Conservation (phyloP, 805 yeast species). For the Kodamaea kaohsiungensis region DNA sequence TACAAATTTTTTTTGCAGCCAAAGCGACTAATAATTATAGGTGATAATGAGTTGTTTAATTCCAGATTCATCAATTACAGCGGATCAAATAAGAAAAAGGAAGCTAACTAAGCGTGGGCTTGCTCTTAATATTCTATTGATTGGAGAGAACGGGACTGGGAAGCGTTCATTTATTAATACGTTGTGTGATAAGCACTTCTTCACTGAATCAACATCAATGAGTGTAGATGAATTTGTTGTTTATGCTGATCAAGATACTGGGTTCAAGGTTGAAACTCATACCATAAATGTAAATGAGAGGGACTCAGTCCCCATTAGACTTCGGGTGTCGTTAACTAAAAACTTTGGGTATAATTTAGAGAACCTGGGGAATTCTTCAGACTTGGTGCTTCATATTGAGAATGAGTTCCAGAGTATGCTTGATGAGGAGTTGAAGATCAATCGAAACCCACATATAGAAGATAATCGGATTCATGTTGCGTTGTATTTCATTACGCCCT, state of each 20-base stretch:
- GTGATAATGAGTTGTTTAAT: conserved; percentile 1
- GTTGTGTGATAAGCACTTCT: conserved; percentile 37
- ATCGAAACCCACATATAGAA: conserved; percentile 14
- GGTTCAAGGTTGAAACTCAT: conserved; percentile 14
- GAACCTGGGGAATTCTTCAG: conserved; percentile 16
- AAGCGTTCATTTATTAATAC: conserved; percentile 82
- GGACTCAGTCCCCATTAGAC: conserved; percentile 14
- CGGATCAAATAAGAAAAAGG: conserved; percentile 23
- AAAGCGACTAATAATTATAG: background rate
- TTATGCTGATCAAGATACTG: conserved; percentile 7
- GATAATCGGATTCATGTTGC: conserved; percentile 27
- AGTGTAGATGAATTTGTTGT: background rate
- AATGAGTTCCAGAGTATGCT: conserved; percentile 9
- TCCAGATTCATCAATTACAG: conserved; percentile 12
- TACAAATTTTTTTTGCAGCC: conserved; percentile 1
- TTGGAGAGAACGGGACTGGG: conserved; percentile 50
- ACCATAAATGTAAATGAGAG: conserved; percentile 12
- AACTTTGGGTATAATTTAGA: conserved; percentile 28
- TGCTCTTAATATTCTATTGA: conserved; percentile 27
- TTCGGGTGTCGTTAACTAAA: conserved; percentile 22
- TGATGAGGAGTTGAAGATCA: conserved; percentile 15
- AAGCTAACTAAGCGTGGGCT: conserved; percentile 23
- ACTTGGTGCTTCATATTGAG: conserved; percentile 11
- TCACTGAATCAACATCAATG: background rate
- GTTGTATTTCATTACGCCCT: conserved; percentile 21